Evolutionary conservation across 345 rosid species (phyloP).

Genomic region (Populus pruinosa): DNA sequence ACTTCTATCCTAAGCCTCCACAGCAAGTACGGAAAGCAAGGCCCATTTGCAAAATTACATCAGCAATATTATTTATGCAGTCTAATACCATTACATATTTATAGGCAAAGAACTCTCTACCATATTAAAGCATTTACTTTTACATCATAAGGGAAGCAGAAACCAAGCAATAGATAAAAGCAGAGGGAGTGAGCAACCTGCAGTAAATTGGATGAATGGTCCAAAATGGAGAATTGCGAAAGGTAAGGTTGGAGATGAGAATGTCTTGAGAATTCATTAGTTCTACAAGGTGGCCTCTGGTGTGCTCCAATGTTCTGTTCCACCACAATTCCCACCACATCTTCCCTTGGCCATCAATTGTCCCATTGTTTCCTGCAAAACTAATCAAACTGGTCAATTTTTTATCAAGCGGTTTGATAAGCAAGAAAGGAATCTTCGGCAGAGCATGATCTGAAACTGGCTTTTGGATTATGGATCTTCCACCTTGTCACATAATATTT

Average conservation of each 20-base stretch:
- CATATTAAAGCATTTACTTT: neutral
- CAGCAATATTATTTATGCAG: neutral
- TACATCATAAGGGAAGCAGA: neutral
- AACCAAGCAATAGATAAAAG: neutral
- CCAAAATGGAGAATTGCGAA: constrained; percentile 92
- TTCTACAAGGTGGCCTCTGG: constrained; percentile 94
- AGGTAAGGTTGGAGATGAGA: constrained; percentile 81
- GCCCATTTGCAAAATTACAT: neutral
- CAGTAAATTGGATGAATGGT: constrained; percentile 92
- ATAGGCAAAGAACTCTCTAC: neutral
- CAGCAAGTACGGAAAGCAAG: neutral
- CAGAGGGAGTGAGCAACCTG: constrained; percentile 46
- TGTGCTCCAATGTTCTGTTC: constrained; percentile 81
- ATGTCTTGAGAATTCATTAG: constrained; percentile 69
- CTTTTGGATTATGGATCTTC: neutral
- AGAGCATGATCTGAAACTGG: neutral
- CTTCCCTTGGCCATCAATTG: constrained; percentile 91
- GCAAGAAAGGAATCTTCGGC: neutral
- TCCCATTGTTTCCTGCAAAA: constrained; percentile 78
- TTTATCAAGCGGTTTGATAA: neutral
- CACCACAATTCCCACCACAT: constrained; percentile 99
- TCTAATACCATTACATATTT: neutral
- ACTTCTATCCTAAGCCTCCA: neutral
- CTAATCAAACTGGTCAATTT: neutral
- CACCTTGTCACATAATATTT: neutral